Percentiles rank a stretch among this genome's conserved stretches.
Conservation (phyloP, 345 rosid species). For the Bruguiera parviflora region DNA sequence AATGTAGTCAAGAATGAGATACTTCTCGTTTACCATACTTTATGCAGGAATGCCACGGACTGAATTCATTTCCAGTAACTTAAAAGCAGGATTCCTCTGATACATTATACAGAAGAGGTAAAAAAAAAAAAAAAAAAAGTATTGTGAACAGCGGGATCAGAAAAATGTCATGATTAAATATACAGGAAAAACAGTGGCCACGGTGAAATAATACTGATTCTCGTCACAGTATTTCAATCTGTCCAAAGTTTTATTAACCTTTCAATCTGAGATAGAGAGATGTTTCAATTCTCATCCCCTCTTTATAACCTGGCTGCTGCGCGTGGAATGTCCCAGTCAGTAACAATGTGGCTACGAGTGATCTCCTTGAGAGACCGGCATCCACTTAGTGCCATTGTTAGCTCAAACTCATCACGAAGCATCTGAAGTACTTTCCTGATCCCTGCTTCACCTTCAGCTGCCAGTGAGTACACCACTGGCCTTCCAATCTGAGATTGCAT, state of each 20-base stretch:
- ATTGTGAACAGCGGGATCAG: not conserved
- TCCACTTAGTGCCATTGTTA: constrained; percentile 88
- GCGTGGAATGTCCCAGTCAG: constrained; percentile 70
- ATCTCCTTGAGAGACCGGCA: constrained; percentile 85
- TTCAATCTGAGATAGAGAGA: not conserved
- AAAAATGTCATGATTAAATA: not conserved
- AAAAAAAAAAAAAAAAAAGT: too few species aligned
- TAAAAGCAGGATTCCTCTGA: not conserved
- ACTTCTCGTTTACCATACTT: too few species aligned
- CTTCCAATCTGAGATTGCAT: constrained; percentile 64
- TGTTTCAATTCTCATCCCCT: not conserved
- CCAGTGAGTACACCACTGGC: constrained; percentile 78
- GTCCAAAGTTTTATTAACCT: constrained; percentile 4
- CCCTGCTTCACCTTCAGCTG: constrained; percentile 76
- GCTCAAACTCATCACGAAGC: constrained; percentile 79
- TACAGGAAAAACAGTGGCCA: constrained; percentile 12
- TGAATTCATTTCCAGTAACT: not conserved
- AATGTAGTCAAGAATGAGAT: too few species aligned
- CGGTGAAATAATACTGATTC: not conserved
- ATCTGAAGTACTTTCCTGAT: constrained; percentile 66
- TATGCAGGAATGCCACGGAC: too few species aligned
- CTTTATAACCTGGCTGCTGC: constrained; percentile 13
- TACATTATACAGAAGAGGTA: not conserved
- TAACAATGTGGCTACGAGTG: constrained; percentile 56
- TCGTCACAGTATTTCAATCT: not conserved